These are phyloP conservation scores for Parasarocladium wereldwijsianum DNA, from an alignment of 2,329 filamentous ascomycete species.

Conservation along the genomic window DNA sequence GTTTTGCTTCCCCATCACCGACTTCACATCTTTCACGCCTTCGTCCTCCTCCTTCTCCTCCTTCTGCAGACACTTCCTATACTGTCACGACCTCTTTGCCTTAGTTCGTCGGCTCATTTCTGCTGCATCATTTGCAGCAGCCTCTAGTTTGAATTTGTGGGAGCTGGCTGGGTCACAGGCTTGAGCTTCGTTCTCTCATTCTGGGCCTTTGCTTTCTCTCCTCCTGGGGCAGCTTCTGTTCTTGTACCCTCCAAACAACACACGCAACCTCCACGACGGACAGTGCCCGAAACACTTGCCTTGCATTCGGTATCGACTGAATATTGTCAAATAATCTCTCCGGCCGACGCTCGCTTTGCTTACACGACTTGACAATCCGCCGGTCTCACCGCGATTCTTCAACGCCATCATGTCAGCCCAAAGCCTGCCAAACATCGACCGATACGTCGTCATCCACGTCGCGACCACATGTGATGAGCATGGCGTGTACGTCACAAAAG, in stretches of 20 bases:
- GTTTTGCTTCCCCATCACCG: slow-evolving; percentile 4
- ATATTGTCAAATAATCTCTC: too few relatives aligned
- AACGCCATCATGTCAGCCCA: slow-evolving; percentile 21
- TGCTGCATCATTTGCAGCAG: slow-evolving; percentile 5
- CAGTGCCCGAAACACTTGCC: slow-evolving; percentile 1
- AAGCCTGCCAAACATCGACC: slow-evolving; percentile 57
- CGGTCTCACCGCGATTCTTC: slow-evolving; percentile 10
- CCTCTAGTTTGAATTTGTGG: slow-evolving; percentile 5
- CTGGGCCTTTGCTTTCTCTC: slow-evolving; percentile 4
- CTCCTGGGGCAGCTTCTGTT: background rate
- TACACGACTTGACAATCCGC: slow-evolving; percentile 3
- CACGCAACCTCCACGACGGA: slow-evolving; percentile 2
- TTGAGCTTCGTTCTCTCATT: slow-evolving; percentile 13
- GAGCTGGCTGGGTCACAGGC: slow-evolving; percentile 23
- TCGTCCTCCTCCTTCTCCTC: slow-evolving; percentile 1
- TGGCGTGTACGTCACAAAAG: slow-evolving; percentile 97
- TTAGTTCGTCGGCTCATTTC: slow-evolving; percentile 7
- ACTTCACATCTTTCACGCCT: slow-evolving; percentile 4
- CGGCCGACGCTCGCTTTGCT: slow-evolving; percentile 4
- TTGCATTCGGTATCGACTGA: background rate
- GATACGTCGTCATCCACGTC: slow-evolving; percentile 96
- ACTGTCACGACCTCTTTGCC: background rate
- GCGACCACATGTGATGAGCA: slow-evolving; percentile 98
- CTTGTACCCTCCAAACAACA: slow-evolving; percentile 3
- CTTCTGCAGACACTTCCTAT: background rate